Evolutionary conservation across 2,329 filamentous ascomycete species (phyloP).

Genomic region (Tolypocladium tundrense): DNA sequence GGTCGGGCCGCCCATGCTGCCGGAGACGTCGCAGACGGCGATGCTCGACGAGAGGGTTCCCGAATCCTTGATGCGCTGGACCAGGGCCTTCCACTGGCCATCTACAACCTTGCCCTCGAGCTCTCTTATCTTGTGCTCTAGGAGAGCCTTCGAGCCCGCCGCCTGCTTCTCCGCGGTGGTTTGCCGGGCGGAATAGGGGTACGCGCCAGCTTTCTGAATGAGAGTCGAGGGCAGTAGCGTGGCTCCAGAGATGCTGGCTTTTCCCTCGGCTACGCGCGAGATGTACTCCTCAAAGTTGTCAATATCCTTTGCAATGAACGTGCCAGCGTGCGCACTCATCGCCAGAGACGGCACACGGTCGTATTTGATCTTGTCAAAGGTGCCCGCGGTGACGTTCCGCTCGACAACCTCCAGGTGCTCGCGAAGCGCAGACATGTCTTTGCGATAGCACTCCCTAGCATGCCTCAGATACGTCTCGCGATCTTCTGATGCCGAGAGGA

Average conservation of each 20-base stretch:
- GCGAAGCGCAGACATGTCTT: slow-evolving; percentile 39
- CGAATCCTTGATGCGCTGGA: slow-evolving; percentile 46
- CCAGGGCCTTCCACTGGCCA: slow-evolving; percentile 45
- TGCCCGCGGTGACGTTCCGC: slow-evolving; percentile 34
- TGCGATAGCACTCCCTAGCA: slow-evolving; percentile 42
- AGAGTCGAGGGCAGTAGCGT: slow-evolving; percentile 42
- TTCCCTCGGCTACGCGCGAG: slow-evolving; percentile 34
- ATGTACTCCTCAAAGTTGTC: slow-evolving; percentile 40
- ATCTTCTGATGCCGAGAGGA: slow-evolving; percentile 21
- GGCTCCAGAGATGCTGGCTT: slow-evolving; percentile 42
- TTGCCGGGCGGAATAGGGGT: too few relatives aligned
- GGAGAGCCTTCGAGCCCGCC: slow-evolving; percentile 1
- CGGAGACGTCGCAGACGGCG: slow-evolving; percentile 48
- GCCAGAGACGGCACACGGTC: slow-evolving; percentile 45
- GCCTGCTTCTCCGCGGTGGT: neutral
- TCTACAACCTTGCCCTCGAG: slow-evolving; percentile 29
- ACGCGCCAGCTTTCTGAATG: slow-evolving; percentile 16
- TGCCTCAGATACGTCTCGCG: slow-evolving; percentile 42
- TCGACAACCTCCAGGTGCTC: slow-evolving; percentile 44
- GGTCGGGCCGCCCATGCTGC: slow-evolving; percentile 32
- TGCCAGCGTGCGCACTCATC: slow-evolving; percentile 39
- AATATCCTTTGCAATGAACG: slow-evolving; percentile 41
- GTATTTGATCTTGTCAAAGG: slow-evolving; percentile 42
- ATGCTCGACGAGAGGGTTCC: slow-evolving; percentile 42
- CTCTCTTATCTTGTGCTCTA: slow-evolving; percentile 17